These are phyloP conservation scores for Coemansia sp. DNA, from an alignment of 371 early-diverging fungal genomes.

Conservation along the genomic window DNA sequence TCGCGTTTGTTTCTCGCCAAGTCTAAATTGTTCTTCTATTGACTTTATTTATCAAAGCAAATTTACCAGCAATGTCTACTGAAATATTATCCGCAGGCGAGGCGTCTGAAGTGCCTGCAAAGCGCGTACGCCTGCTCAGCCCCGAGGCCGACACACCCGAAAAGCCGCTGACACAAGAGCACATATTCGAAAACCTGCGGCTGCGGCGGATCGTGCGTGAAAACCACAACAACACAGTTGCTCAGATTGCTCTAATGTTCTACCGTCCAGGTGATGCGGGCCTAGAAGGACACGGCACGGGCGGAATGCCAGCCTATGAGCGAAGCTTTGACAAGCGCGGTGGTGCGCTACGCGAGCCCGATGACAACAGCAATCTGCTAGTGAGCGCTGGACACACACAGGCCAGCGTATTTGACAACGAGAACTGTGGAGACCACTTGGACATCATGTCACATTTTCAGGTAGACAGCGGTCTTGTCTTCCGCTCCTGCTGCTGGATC, in stretches of 20 bases:
- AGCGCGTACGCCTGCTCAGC: slow-evolving; percentile 37
- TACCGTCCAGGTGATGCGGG: slow-evolving; percentile 51
- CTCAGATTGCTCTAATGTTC: slow-evolving; percentile 70
- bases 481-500: slow-evolving; percentile 70
- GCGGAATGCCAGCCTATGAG: slow-evolving; percentile 48
- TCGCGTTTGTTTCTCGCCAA: background rate
- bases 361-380: slow-evolving; percentile 71
- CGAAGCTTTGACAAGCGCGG: slow-evolving; percentile 67
- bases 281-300: slow-evolving; percentile 37
- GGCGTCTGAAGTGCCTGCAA: slow-evolving; percentile 27
- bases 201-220: slow-evolving; percentile 82
- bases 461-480: slow-evolving; percentile 30
- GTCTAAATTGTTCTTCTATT: background rate
- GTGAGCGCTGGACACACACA: slow-evolving; percentile 65
- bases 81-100: slow-evolving; percentile 8
- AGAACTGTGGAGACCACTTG: slow-evolving; percentile 87
- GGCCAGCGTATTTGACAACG: slow-evolving; percentile 86
- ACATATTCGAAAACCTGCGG: slow-evolving; percentile 69
- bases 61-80: background rate
- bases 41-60: background rate
- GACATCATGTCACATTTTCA: slow-evolving; percentile 88
- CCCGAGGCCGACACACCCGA: slow-evolving; percentile 13
- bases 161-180: slow-evolving; percentile 44
- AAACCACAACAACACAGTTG: slow-evolving; percentile 75
- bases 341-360: slow-evolving; percentile 61